Evolutionary conservation across 2,329 filamentous ascomycete genomes (phyloP).

Genomic region (Pyrenochaeta sp.): DNA sequence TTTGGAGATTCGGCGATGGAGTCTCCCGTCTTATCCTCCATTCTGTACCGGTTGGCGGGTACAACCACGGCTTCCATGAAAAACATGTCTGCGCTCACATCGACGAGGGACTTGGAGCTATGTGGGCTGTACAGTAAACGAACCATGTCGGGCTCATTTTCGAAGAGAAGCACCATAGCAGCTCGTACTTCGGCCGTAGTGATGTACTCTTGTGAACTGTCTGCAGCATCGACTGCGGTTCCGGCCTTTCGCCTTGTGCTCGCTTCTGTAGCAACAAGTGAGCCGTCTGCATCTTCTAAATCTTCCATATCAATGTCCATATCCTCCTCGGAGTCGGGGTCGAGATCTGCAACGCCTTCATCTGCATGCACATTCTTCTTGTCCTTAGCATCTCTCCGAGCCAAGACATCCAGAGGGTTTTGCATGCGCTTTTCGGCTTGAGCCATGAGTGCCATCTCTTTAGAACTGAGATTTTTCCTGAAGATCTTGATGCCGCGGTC

Average conservation of each 20-base stretch:
- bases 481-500: conserved; percentile 95
- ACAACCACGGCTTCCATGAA: conserved; percentile 88
- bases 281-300: conserved; percentile 54
- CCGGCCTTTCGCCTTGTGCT: conserved; percentile 50
- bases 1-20: conserved; percentile 88
- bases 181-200: conserved; percentile 84
- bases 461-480: conserved; percentile 76
- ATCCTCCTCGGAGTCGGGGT: conserved; percentile 52
- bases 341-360: conserved; percentile 74
- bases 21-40: conserved; percentile 82
- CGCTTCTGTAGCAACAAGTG: conserved; percentile 59
- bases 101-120: conserved; percentile 62
- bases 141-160: conserved; percentile 84
- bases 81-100: conserved; percentile 86
- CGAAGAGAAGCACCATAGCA: conserved; percentile 79
- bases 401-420: conserved; percentile 72
- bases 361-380: conserved; percentile 62
- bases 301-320: conserved; percentile 45
- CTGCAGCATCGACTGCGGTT: conserved; percentile 41
- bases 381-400: conserved; percentile 54
- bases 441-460: conserved; percentile 80
- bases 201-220: conserved; percentile 72
- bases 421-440: conserved; percentile 70
- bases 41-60: conserved; percentile 89
- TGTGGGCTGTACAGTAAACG: conserved; percentile 84